Evolutionary conservation across 164 flowering plant genomes (phyloP).

Genomic region (Buxus sempervirens): DNA sequence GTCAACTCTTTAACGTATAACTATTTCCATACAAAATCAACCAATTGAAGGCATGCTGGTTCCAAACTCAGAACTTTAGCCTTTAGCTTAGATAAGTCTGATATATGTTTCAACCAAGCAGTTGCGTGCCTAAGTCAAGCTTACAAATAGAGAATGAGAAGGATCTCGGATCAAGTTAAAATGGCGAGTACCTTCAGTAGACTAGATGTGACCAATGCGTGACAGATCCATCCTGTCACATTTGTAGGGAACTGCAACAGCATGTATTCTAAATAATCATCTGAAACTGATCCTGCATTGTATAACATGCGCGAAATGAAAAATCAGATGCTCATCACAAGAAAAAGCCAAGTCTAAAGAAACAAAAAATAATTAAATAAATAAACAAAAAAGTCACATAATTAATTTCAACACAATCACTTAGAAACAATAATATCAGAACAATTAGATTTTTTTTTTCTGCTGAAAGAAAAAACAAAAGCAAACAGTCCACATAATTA

Average conservation of each 20-base stretch:
- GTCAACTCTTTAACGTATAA: not conserved
- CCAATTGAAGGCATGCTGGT: not conserved
- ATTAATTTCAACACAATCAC: too few species aligned
- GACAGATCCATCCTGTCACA: slow-evolving; percentile 91
- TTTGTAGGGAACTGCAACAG: slow-evolving; percentile 91
- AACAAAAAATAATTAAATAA: not conserved
- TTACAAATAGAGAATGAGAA: not conserved
- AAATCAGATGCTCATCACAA: slow-evolving; percentile 1
- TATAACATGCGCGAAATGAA: slow-evolving; percentile 6
- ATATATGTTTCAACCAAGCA: too few species aligned
- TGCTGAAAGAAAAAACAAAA: too few species aligned
- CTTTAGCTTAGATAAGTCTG: too few species aligned
- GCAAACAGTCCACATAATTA: too few species aligned
- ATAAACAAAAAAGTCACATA: not conserved
- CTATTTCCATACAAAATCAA: not conserved
- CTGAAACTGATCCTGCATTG: slow-evolving; percentile 82
- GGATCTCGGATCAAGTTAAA: slow-evolving; percentile 7
- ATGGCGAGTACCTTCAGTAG: slow-evolving; percentile 62
- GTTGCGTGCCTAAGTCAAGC: too few species aligned
- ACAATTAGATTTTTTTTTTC: too few species aligned
- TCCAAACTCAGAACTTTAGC: not conserved
- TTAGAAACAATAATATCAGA: too few species aligned
- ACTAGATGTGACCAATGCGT: slow-evolving; percentile 85
- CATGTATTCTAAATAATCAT: slow-evolving; percentile 92
- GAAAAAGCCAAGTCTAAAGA: not conserved